phyloP scores from a whole-genome alignment of 768 basidiomycete species.

The Ramaria rubella region DNA sequence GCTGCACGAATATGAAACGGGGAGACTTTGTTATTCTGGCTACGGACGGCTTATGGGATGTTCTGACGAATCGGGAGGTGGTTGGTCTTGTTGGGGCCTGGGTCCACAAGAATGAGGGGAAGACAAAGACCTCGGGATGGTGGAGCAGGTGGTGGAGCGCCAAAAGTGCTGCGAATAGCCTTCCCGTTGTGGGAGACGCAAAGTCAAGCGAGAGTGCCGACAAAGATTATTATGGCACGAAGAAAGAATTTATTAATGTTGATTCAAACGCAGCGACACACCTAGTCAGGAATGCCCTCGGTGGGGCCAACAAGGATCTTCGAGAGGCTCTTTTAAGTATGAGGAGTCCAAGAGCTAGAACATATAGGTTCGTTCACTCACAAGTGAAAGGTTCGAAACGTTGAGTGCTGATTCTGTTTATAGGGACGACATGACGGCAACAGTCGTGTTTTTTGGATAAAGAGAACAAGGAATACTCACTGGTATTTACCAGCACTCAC shows the following conservation, averaged over 20 bases:
- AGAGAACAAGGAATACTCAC: no score
- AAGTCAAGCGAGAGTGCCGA: constrained; percentile 25
- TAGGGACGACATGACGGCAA: constrained; percentile 31
- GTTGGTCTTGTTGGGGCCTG: constrained; percentile 48
- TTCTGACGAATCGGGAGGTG: constrained; percentile 47
- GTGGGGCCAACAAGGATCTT: constrained; percentile 42
- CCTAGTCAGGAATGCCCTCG: constrained; percentile 47
- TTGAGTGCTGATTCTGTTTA: neutral
- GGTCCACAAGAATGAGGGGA: constrained; percentile 15
- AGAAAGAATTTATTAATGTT: constrained; percentile 35
- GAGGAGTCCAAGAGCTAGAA: constrained; percentile 31
- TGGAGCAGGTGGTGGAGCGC: constrained; percentile 40
- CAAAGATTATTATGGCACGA: constrained; percentile 23
- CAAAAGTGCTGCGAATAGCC: constrained; percentile 33
- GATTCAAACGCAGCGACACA: constrained; percentile 45
- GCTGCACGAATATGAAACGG: constrained; percentile 31
- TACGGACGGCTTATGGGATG: constrained; percentile 48
- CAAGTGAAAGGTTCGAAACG: neutral
- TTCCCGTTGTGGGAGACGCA: constrained; percentile 26
- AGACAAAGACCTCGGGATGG: constrained; percentile 19
- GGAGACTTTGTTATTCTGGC: constrained; percentile 51
- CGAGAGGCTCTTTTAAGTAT: constrained; percentile 34
- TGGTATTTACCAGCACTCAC: no score
- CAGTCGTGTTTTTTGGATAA: constrained; percentile 18
- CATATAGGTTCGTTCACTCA: constrained; percentile 30